phyloP scores from a whole-genome alignment of 805 yeast genomes.

The Groenewaldozyma tartarivorans region DNA sequence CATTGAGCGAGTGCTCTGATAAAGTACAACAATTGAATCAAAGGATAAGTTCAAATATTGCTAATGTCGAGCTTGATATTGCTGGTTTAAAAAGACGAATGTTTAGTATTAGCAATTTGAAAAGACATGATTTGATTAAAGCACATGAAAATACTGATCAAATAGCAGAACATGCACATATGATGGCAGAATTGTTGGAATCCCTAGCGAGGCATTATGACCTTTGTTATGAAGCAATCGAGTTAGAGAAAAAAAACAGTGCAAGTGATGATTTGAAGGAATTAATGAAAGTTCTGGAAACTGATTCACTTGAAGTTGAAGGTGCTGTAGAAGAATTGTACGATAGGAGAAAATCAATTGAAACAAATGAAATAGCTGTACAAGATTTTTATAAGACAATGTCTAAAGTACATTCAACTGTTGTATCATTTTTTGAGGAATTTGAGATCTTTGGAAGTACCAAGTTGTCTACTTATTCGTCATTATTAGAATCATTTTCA shows the following conservation, averaged over 20 bases:
- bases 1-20: constrained; percentile 26
- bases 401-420: constrained; percentile 19
- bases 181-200: constrained; percentile 57
- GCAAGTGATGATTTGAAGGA: constrained; percentile 39
- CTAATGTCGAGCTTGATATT: constrained; percentile 16
- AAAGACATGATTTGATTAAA: constrained; percentile 19
- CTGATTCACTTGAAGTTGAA: constrained; percentile 26
- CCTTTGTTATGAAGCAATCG: constrained; percentile 50
- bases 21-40: constrained; percentile 19
- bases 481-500: constrained; percentile 15
- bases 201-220: constrained; percentile 77
- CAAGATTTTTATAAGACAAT: constrained; percentile 17
- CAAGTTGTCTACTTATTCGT: constrained; percentile 13
- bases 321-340: constrained; percentile 22
- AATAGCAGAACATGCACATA: constrained; percentile 42
- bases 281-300: constrained; percentile 43
- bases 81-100: constrained; percentile 8
- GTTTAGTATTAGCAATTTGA: constrained; percentile 12
- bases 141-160: constrained; percentile 17
- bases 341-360: constrained; percentile 14
- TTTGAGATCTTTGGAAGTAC: constrained; percentile 16
- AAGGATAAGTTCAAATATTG: constrained; percentile 20
- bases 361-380: constrained; percentile 13
- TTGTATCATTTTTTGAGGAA: constrained; percentile 9
- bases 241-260: constrained; percentile 26